Conservation (phyloP, 2,329 filamentous ascomycete species). For the Berkeleyomyces rouxiae region DNA sequence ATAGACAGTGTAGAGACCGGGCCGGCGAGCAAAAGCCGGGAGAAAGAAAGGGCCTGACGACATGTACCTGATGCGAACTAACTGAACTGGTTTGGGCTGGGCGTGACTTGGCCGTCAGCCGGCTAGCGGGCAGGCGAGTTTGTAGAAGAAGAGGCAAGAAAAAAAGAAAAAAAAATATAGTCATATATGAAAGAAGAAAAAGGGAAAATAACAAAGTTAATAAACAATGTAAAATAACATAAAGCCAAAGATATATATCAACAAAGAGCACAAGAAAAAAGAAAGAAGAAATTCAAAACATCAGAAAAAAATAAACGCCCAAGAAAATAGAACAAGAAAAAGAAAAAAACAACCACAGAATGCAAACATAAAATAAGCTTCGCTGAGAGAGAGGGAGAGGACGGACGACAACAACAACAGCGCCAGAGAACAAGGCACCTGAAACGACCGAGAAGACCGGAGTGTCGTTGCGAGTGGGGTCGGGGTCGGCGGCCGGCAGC, state of each 20-base stretch:
- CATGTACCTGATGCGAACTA: too few species aligned
- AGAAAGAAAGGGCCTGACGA: too few species aligned
- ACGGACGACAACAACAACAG: background rate
- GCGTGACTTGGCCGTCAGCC: too few species aligned
- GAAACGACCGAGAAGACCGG: too few species aligned
- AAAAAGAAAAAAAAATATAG: background rate
- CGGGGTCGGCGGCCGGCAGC: too few species aligned
- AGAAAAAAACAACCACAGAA: background rate
- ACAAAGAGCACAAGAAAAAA: background rate
- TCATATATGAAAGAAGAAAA: constrained; percentile 1
- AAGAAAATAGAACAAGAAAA: constrained; percentile 4
- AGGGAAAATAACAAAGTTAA: background rate
- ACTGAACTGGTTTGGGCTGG: too few species aligned
- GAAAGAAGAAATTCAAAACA: constrained; percentile 3
- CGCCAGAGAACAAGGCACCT: background rate
- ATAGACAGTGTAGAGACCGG: too few species aligned
- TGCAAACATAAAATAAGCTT: background rate
- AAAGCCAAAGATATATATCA: background rate
- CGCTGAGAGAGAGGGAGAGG: background rate
- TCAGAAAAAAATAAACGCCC: constrained; percentile 3
- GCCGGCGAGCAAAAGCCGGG: too few species aligned
- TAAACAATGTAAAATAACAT: background rate
- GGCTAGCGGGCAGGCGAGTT: too few species aligned
- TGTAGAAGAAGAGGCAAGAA: background rate
- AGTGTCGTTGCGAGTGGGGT: too few species aligned